Conservation (phyloP, 805 yeast species). For the Aciculoconidium aculeatum region DNA sequence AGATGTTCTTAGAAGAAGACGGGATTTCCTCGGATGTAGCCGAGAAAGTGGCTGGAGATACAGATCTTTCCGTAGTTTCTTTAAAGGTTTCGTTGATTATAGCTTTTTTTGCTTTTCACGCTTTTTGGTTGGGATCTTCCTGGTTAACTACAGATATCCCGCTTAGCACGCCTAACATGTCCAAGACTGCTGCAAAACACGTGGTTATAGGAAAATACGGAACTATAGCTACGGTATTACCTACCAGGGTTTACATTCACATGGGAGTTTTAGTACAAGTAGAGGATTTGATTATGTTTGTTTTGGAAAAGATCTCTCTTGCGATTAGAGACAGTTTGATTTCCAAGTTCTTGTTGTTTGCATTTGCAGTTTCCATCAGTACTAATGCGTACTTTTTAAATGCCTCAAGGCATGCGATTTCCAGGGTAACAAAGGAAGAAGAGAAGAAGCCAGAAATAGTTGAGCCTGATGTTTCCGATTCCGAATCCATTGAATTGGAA, state of each 20-base stretch:
- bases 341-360: conserved; percentile 69
- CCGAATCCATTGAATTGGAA: conserved; percentile 19
- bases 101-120: conserved; percentile 56
- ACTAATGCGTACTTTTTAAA: conserved; percentile 82
- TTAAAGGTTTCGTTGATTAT: conserved; percentile 58
- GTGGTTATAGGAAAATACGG: conserved; percentile 43
- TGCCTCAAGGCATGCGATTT: conserved; percentile 54
- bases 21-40: conserved; percentile 78
- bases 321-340: conserved; percentile 78
- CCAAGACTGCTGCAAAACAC: conserved; percentile 37
- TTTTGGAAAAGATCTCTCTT: conserved; percentile 50
- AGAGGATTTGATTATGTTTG: conserved; percentile 53
- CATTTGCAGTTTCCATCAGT: conserved; percentile 67
- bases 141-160: conserved; percentile 46
- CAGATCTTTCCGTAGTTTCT: conserved; percentile 36
- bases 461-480: conserved; percentile 10
- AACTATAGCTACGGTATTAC: conserved; percentile 52
- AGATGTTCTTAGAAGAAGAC: conserved; percentile 84
- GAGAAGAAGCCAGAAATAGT: not conserved
- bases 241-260: conserved; percentile 55
- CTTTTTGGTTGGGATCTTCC: conserved; percentile 63
- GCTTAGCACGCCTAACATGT: conserved; percentile 24
- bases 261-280: conserved; percentile 47
- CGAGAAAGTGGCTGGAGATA: conserved; percentile 43
- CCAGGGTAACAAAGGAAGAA: not conserved